Evolutionary conservation across 768 basidiomycete genomes (phyloP), one percentile per base, ranked within the genome.

Genomic region (Auricularia sp.): DNA sequence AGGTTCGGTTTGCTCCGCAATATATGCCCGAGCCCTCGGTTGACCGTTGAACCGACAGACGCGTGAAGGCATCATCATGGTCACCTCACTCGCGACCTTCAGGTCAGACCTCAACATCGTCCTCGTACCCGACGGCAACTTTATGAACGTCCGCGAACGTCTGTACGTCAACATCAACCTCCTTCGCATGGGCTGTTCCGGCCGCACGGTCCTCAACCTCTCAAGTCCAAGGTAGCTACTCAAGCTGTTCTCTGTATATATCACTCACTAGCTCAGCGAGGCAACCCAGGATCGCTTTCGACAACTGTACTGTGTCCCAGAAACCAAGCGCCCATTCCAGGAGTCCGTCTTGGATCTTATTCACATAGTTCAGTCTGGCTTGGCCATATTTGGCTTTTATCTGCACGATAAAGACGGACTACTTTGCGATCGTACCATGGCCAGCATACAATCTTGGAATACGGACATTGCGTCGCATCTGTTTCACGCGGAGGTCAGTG

Each of bases 101-200:
- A 88, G 88, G 64, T 91, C 90, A 1, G 91, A 93, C 77, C 90
- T 85, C 72, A 89, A 89, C 64, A 91, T 93, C 66, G 87, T 93
- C 36, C 86, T 83, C 65, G 84, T 93, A 62, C 90, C 90, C 0
- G 75, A 79, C 56, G 91, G 88, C 42, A 79, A 87, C 72, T 89
- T 86, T 74, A 78, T 82, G 21, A 79, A 81, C 44, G 79, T 80
- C 36, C 82, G 81, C 66, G 84, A 88, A 64, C 84, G 84, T 67
- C 81, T 93, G 36, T 90, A 88, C 73, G 80, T 86, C 61, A 93
- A 93, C 70, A 90, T 93, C 68, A 87, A 88, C 72, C 79, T 93
- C 23, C 79, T 91, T 53, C 83, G 91, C n/a, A 86, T 91, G 83
- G 91, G 90, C 2, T 88, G 87, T 71, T 86, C 86, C 61, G 88